phyloP scores from a whole-genome alignment of 2,329 filamentous ascomycete genomes.

The Xylaria sp. region DNA sequence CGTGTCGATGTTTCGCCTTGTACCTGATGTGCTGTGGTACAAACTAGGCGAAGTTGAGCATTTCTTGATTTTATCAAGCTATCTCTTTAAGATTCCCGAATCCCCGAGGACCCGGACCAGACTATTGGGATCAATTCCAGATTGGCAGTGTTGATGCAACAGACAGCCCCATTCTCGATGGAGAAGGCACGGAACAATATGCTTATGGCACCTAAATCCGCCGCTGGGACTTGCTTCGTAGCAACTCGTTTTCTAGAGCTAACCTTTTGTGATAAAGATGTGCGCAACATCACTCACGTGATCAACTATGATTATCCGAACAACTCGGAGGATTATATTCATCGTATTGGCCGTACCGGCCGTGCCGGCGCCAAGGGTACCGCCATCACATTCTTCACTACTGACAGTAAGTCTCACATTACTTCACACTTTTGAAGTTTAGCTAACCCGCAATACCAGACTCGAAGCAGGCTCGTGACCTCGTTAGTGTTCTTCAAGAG shows the following conservation, averaged over 20 bases:
- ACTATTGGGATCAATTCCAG: conserved; percentile 59
- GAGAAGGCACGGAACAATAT: conserved; percentile 65
- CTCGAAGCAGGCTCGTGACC: conserved; percentile 95
- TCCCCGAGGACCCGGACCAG: conserved; percentile 67
- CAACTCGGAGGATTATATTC: conserved; percentile 98
- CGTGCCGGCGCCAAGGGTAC: conserved; percentile 95
- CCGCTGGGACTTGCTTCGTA: conserved; percentile 73
- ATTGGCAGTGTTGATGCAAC: conserved; percentile 68
- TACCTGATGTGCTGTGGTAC: conserved; percentile 73
- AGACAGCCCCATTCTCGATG: conserved; percentile 69
- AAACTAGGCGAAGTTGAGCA: conserved; percentile 78
- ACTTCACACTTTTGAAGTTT: neutral
- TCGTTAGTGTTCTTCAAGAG: conserved; percentile 91
- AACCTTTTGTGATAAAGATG: conserved; percentile 87
- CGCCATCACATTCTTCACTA: conserved; percentile 98
- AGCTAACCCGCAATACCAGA: conserved; percentile 66
- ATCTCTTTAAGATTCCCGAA: conserved; percentile 66
- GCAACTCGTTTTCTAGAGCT: conserved; percentile 73
- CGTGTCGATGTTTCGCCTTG: conserved; percentile 81
- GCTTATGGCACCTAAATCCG: conserved; percentile 60
- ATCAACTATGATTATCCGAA: conserved; percentile 99
- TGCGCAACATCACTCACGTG: conserved; percentile 99
- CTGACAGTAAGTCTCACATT: conserved; percentile 79
- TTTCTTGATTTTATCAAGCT: conserved; percentile 82
- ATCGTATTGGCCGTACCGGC: conserved; percentile 95